Evolutionary conservation across 2,329 filamentous ascomycete species (phyloP).

Genomic region (Phoma sp.): DNA sequence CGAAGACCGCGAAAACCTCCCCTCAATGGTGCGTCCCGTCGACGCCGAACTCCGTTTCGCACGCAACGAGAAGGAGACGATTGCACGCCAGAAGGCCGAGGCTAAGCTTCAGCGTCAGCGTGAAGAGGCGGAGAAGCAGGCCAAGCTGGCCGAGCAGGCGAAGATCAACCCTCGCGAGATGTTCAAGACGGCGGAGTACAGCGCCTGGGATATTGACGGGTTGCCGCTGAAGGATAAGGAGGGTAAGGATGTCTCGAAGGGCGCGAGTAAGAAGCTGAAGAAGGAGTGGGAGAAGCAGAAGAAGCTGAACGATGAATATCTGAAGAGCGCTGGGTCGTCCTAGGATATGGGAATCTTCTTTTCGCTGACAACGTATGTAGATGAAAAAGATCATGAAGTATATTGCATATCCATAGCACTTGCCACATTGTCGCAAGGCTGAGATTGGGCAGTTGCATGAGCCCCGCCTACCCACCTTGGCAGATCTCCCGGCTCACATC

Average conservation of each 20-base stretch:
- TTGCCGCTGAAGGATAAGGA: slow-evolving; percentile 78
- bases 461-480: neutral
- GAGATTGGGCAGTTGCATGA: neutral
- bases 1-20: slow-evolving; percentile 75
- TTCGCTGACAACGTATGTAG: neutral
- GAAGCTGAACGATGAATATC: slow-evolving; percentile 70
- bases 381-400: neutral
- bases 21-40: slow-evolving; percentile 76
- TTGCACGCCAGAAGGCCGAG: slow-evolving; percentile 51
- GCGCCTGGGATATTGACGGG: slow-evolving; percentile 82
- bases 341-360: neutral
- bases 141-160: slow-evolving; percentile 61
- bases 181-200: slow-evolving; percentile 68
- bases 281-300: slow-evolving; percentile 94
- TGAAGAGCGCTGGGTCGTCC: slow-evolving; percentile 20
- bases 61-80: slow-evolving; percentile 61
- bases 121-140: slow-evolving; percentile 64
- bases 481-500: neutral
- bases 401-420: neutral
- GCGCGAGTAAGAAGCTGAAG: slow-evolving; percentile 77
- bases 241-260: slow-evolving; percentile 82
- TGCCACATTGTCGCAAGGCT: neutral
- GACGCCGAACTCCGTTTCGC: slow-evolving; percentile 62
- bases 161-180: slow-evolving; percentile 64
- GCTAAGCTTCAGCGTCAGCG: slow-evolving; percentile 62